Base-by-base conservation (phyloP, 176 grass and related monocot species). In the Triticum aestivum region DNA sequence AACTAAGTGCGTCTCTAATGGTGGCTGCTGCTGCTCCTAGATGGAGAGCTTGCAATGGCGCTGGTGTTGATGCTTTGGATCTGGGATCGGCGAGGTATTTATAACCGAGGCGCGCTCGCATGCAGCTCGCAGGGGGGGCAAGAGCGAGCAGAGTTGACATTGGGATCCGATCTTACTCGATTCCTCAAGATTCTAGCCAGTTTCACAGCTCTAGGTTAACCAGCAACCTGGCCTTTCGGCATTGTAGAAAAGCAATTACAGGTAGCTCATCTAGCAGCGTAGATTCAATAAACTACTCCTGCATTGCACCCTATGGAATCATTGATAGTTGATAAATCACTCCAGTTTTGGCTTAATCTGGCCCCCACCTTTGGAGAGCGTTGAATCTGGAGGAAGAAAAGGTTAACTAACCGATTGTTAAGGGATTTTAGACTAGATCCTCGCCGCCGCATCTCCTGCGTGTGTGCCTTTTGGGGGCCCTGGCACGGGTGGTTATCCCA, bases 391-490 rank as follows among this genome's bases (percentile, higher is more conserved):
- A 1, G 0, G 18, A 37, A 8, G 17, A 8, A 5, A 15, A 67
- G 0, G 13, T 21, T 11, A 4, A 76, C 12, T 44, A 64, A 73
- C 34, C 14, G 51, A 54, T 54, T 54, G 15, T 47, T 4, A 14
- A 41, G 5, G 30, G 49, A 65, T 2, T 21, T 33, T 11, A 38
- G 11, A 0, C 38, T 73, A 73, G 66, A 81, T 82, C 84, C 93
- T 69, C 20, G 79, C 33, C 92, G 95, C 92, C 95, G 85, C 92
- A 89, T 94, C 93, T 76, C 77, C 0, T 73, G 38, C n/a, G 11
- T 1, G 0, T 1, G 5, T 23, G 69, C 20, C 69, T 72, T 41
- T 13, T 72, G 69, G 69, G 37, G 69, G 5, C n/a, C 20, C 35
- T 0, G 18, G 17, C 6, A 2, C 13, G 14, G 32, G 73, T 44